Base-by-base conservation (phyloP, 2,329 filamentous ascomycete genomes). In the Cytospora paraplurivora region DNA sequence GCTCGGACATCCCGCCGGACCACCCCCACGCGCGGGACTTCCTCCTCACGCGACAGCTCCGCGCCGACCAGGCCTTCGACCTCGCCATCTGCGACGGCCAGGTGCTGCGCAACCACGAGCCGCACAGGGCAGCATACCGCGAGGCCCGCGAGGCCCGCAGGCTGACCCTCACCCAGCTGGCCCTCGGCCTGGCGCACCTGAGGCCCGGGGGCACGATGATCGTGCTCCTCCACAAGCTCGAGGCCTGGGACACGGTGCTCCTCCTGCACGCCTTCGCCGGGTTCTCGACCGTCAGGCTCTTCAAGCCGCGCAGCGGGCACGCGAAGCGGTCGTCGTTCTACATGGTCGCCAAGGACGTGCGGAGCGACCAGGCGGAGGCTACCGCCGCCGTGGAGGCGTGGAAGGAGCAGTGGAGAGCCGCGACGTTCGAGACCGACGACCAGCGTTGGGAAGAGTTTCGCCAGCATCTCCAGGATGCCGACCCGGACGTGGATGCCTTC, bases 251-350 rank as follows among this genome's bases (percentile, higher is more conserved):
- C 15, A 78, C 73, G 0, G 70, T 78, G 1, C 52, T 68, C 0
- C 53, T 80, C 0, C 51, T 86, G 11, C 68, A 75, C 15, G 69
- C 65, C 0, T 80, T 85, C 49, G 67, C 59, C 15, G 68, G 71
- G n/a, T 82, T 85, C 61, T 72, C 80, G 0, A 52, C 69, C 0
- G 68, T 85, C 0, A 50, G 63, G 27, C 66, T 84, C 0, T 80
- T 76, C 69, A 86, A 86, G 68, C 81, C 80, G 0, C 66, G 8
- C 1, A 69, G 8, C 1, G 67, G 63, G 3, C 80, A 85, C 63
- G 69, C 67, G 1, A 79, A 71, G 21, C 72, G 77, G 4, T 81
- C 78, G 0, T 84, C 81, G 0, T 86, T 85, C 66, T 86, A 86
- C 68, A 72, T 85, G 68, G 65, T 86, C 11, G 82, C 82, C 1